A percentile compares a stretch with the other conserved stretches of the same genome.
Conservation (phyloP, 805 yeast species). For the Spencermartinsiella europaea region DNA sequence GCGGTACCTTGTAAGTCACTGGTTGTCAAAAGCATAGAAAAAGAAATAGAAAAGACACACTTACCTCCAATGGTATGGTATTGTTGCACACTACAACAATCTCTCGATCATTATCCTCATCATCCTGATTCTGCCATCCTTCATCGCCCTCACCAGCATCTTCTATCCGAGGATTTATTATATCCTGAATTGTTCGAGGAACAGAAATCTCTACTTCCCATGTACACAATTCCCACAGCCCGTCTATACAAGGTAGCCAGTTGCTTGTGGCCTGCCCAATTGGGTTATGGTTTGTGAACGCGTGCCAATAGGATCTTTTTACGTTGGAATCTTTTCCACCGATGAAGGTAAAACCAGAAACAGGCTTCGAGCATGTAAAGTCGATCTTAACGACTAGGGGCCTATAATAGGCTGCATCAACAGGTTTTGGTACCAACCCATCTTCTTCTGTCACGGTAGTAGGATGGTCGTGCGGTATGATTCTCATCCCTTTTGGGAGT, state of each 20-base stretch:
- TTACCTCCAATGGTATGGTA: slow-evolving; percentile 48
- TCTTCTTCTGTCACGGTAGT: slow-evolving; percentile 20
- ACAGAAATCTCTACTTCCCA: slow-evolving; percentile 89
- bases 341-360: slow-evolving; percentile 70
- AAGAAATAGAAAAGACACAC: slow-evolving; percentile 45
- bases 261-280: slow-evolving; percentile 77
- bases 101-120: slow-evolving; percentile 23
- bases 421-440: background rate
- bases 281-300: slow-evolving; percentile 77
- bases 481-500: slow-evolving; percentile 61
- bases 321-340: slow-evolving; percentile 48
- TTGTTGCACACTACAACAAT: slow-evolving; percentile 40
- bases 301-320: slow-evolving; percentile 62
- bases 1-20: slow-evolving; percentile 42
- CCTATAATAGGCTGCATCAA: slow-evolving; percentile 39
- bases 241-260: slow-evolving; percentile 98
- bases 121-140: slow-evolving; percentile 28
- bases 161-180: slow-evolving; percentile 26
- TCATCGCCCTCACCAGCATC: slow-evolving; percentile 32
- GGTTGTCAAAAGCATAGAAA: slow-evolving; percentile 53
- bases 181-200: slow-evolving; percentile 73
- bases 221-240: slow-evolving; percentile 78
- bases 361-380: slow-evolving; percentile 60
- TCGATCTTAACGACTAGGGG: slow-evolving; percentile 69
- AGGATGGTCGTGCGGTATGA: slow-evolving; percentile 45